These are phyloP conservation scores for thale cress (Arabidopsis thaliana) DNA, from an alignment of 345 rosid species.

Conservation along the genomic window DNA sequence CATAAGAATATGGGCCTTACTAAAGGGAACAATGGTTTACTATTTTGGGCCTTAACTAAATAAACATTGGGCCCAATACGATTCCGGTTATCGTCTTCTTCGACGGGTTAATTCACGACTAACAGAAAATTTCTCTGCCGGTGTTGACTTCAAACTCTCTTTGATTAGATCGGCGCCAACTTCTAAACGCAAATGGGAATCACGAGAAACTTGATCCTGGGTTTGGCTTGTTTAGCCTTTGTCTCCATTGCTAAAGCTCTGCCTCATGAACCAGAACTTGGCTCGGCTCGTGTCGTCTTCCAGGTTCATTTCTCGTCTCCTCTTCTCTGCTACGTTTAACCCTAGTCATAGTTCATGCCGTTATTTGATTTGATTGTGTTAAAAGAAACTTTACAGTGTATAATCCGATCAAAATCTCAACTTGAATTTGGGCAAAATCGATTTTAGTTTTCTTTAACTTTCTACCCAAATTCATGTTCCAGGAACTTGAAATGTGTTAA, in stretches of 20 bases:
- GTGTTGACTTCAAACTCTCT: slow-evolving; percentile 29
- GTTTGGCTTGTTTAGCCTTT: slow-evolving; percentile 38
- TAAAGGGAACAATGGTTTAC: not conserved
- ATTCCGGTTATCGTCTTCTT: slow-evolving; percentile 29
- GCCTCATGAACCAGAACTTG: slow-evolving; percentile 66
- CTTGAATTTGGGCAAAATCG: not conserved
- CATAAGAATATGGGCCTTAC: not conserved
- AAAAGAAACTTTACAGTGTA: too few species aligned
- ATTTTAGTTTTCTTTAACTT: not conserved
- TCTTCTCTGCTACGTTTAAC: not conserved
- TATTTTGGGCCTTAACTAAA: not conserved
- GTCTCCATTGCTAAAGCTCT: slow-evolving; percentile 44
- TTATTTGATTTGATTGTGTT: not conserved
- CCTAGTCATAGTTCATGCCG: not conserved
- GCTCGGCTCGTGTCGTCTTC: slow-evolving; percentile 93
- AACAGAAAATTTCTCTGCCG: slow-evolving; percentile 5
- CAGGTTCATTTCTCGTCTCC: slow-evolving; percentile 56
- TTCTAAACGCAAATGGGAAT: slow-evolving; percentile 20
- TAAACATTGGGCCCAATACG: slow-evolving; percentile 24
- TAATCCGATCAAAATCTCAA: not conserved
- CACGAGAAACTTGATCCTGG: slow-evolving; percentile 40
- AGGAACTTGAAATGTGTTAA: not conserved
- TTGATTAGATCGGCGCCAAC: slow-evolving; percentile 48
- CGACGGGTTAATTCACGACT: slow-evolving; percentile 30
- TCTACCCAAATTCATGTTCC: not conserved